Evolutionary conservation across 2,329 filamentous ascomycete genomes (phyloP), one percentile per base, ranked within the genome.

Genomic region (Cladosporium velox): DNA sequence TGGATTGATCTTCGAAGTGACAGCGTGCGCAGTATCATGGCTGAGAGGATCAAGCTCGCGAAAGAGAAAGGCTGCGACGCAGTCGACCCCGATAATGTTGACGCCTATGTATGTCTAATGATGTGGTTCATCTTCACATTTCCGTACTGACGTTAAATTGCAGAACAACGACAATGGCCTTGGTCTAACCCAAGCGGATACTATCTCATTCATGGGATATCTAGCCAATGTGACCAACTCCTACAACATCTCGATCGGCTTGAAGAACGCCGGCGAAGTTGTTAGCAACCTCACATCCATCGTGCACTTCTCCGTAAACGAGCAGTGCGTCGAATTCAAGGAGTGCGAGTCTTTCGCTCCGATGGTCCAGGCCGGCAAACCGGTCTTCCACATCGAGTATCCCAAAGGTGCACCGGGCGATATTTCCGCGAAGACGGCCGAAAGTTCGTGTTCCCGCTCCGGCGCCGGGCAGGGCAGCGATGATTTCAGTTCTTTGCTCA

Each of bases 301-400:
- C 4, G 84, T 90, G 60, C 81, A 89, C 72, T 91, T 88, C 77
- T 85, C 83, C 10, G 88, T 91, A 71, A 90, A 91, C 76, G 89
- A 91, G 79, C 84, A 91, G 77, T 91, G 89, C 74, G 82, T 83
- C 18, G 71, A 88, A 73, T 86, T 86, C 71, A 67, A 78, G 3
- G 88, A 91, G 74, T 91, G 89, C 74, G 78, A 79, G 49, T 82
- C 77, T 1, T 91, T 88, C 74, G 76, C 79, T 1, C 76, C 83
- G 2, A 91, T 91, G 72, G 82, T 88, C 59, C 71, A 82, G 14
- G 83, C 83, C 7, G 81, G 81, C 28, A 91, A 91, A 75, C 88
- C 89, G 2, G 89, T 91, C 38, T 91, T 91, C 74, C 87, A 91
- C 73, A 90, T 91, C 69, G 89, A 91, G 78, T 91, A 91, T 72